Conservation (phyloP, 2,329 filamentous ascomycete species). For the Penicillium sp. region DNA sequence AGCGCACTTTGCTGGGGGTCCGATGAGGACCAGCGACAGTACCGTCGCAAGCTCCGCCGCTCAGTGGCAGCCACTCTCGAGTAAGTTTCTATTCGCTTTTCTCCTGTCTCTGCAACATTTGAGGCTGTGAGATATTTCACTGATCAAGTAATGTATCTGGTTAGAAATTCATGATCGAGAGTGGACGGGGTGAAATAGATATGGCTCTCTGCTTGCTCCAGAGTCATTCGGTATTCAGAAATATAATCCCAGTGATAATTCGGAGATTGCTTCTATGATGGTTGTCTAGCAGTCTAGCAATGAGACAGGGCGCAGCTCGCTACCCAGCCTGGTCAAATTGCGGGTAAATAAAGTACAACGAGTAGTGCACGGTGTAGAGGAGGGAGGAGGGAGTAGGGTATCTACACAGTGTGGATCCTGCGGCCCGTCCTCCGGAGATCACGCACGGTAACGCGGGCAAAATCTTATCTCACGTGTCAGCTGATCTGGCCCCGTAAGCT, state of each 20-base stretch:
- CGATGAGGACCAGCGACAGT: slow-evolving; percentile 76
- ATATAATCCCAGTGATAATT: background rate
- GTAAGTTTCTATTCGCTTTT: slow-evolving; percentile 1
- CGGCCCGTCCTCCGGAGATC: too few species aligned
- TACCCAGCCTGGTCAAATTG: background rate
- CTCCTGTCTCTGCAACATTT: background rate
- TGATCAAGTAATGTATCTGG: background rate
- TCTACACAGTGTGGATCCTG: too few species aligned
- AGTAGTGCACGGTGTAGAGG: background rate
- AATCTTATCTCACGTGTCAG: slow-evolving; percentile 23
- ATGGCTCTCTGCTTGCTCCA: background rate
- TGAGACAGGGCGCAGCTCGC: too few species aligned
- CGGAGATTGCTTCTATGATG: background rate
- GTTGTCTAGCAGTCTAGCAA: background rate
- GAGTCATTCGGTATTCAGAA: background rate
- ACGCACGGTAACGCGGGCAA: slow-evolving; percentile 8
- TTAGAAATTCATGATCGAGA: background rate
- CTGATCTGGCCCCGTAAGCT: slow-evolving; percentile 19
- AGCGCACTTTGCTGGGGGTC: slow-evolving; percentile 85
- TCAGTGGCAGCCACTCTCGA: slow-evolving; percentile 62
- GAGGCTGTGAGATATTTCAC: background rate
- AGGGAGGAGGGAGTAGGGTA: too few species aligned
- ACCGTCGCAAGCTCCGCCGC: slow-evolving; percentile 78
- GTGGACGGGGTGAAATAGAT: background rate
- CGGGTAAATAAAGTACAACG: background rate